Evolutionary conservation across 2,329 filamentous ascomycete genomes (phyloP), one percentile per base, ranked within the genome.

Genomic region (Aspergillus hiratsukae): DNA sequence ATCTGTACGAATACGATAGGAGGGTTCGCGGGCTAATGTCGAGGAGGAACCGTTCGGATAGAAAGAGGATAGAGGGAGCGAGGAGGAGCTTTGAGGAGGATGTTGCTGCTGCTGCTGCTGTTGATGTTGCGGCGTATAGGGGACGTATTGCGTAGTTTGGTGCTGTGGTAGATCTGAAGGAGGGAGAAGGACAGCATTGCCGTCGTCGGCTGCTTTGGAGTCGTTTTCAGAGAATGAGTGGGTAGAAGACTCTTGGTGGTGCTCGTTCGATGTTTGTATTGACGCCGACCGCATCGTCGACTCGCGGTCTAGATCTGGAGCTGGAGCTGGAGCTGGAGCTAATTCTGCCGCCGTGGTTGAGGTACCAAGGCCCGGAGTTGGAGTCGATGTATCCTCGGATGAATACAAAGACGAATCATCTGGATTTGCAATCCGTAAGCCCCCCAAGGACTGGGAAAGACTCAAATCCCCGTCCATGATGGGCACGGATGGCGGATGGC

Each of bases 381-480:
- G 58, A 48, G 62, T 63, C n/a, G 58, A 52, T 56, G 70, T 62
- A 58, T 72, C 71, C 55, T 75, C 70, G 28, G 72, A 68, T 48
- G 67, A 70, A 59, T 70, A 68, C 54, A 73, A 63, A 59, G 79
- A 78, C 59, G 84, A 82, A 77, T 94, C 86, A 78, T 97, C 92
- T 54, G 93, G 93, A 75, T 97, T 99, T 68, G 94, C 93, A 75
- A 99, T 97, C 74, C 93, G 90, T 75, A 99, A 81, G 69, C 93
- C 93, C 70, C 94, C 94, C 69, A 97, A 83, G 70, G 91, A 90
- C 78, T 92, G 89, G 71, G 91, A 94, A 64, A 97, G 85, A 76
- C 90, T 96, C 73, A 96, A 79, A 80, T 96, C 91, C 76, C 90
- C 90, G 78, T 91, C 90, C 91, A 97, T 97, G 63, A 74, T 72